Evolutionary conservation across 768 basidiomycete genomes (phyloP).

Genomic region (Leccinum uliginosum): DNA sequence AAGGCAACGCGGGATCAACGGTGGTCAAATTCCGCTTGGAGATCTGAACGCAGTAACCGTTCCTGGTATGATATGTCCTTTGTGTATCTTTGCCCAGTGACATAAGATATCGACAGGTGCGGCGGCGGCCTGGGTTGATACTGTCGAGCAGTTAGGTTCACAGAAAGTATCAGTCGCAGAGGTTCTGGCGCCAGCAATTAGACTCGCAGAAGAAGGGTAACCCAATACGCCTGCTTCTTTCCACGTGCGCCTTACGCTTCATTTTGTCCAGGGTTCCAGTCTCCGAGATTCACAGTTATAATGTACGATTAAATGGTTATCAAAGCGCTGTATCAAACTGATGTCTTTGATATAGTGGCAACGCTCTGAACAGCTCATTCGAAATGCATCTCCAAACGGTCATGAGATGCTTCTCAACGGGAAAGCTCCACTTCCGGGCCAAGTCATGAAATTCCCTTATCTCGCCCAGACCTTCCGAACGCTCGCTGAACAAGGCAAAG

Average conservation of each 20-base stretch:
- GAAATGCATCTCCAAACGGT: conserved; percentile 80
- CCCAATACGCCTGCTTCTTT: conserved; percentile 8
- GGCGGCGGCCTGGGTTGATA: conserved; percentile 95
- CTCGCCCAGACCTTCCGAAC: conserved; percentile 81
- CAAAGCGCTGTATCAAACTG: background rate
- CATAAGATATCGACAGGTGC: conserved; percentile 50
- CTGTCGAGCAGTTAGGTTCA: conserved; percentile 77
- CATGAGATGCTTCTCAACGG: conserved; percentile 84
- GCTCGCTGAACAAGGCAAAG: conserved; percentile 76
- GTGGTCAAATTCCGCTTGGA: conserved; percentile 65
- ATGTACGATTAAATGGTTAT: conserved; percentile 36
- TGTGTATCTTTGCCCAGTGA: conserved; percentile 1
- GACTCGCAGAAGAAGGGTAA: conserved; percentile 88
- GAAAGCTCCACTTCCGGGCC: conserved; percentile 78
- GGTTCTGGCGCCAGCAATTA: conserved; percentile 83
- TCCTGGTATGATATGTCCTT: conserved; percentile 45
- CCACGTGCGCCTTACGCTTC: background rate
- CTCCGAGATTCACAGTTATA: conserved; percentile 70
- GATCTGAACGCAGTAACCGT: conserved; percentile 92
- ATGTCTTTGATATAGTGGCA: conserved; percentile 37
- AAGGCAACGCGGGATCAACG: conserved; percentile 62
- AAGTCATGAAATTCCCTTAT: conserved; percentile 76
- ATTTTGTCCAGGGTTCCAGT: conserved; percentile 63
- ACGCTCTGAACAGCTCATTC: conserved; percentile 59
- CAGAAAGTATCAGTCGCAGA: conserved; percentile 60